Evolutionary conservation across 106 monocot genomes (phyloP), one percentile per base, ranked within the genome.

Genomic region (Gastrodia elata): DNA sequence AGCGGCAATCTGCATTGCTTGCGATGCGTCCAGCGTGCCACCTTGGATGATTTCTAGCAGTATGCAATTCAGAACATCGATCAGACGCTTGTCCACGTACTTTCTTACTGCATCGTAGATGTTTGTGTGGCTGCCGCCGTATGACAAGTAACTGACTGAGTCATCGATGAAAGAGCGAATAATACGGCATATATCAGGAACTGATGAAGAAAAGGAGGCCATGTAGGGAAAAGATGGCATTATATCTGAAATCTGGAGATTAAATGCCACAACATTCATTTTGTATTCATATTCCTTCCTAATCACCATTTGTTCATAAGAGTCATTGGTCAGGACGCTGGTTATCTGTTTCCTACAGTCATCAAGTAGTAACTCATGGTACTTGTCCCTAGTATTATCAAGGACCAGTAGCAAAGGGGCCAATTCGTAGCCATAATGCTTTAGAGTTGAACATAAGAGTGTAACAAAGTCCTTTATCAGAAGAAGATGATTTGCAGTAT

Each of bases 271-370:
- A 0, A 89, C 83, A 77, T 83, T 83, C 80, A 85, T 83, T 44
- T 85, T 85, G 58, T 89, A 89, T 70, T 89, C 89, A n/a, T 80
- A 81, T 67, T 89, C 89, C 78, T 79, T 89, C 61, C 72, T 76
- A 11, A 85, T 82, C 37, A 85, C 83, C 85, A 89, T 81, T 74
- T 89, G 85, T 74, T 85, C 83, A 36, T 83, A 85, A 1, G 73
- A 73, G 27, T 89, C 89, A 71, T 89, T 75, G 18, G 80, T 65
- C n/a, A 89, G 67, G 18, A 71, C 72, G 35, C 83, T 83, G 36
- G 70, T 41, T 3, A 89, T 67, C 55, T 74, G 78, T 25, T 80
- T 89, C 68, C 78, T 68, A 46, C 85, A 85, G 71, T 89, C 89
- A 48, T 78, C 35, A 6, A 85, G 80, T 8, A 89, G 83, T 15